Evolutionary conservation across 257 asterid genomes (phyloP), one percentile per base, ranked within the genome.

Genomic region (Jacaranda mimosifolia): DNA sequence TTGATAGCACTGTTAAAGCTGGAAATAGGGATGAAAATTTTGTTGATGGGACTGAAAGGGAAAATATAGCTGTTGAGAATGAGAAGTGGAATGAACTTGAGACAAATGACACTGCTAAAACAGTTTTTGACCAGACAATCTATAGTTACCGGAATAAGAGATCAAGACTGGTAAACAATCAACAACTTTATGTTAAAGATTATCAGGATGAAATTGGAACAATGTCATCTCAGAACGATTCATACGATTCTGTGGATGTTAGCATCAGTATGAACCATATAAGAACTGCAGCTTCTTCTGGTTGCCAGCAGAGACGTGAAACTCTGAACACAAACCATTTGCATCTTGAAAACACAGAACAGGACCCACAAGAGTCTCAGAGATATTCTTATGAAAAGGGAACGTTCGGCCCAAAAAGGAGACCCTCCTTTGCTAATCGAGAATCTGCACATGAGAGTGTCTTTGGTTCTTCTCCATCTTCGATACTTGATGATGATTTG

Each of bases 171-270:
- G 60, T 68, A 53, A 86, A 82, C 77, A 85, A 76, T 74, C 85
- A 84, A 81, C 85, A 69, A 70, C 69, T 58, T 66, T 80, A 88
- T 77, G 70, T 68, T 77, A 81, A 85, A 73, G 91, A 81, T 78
- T 79, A 78, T 64, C 76, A 82, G 14, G 86, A 85, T 83, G 89
- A 85, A 68, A 68, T 66, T 65, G 91, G 84, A 74, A 71, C 85
- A 62, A 75, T 81, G 85, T 84, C 80, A 38, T 89, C 87, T 55
- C 84, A 73, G 38, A 88, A 82, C 36, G 60, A 68, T 82, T 75
- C 79, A 18, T 78, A 72, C 18, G 83, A 86, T 66, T 87, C 97
- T 79, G 64, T 92, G 76, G 97, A 91, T 84, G 84, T 92, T 81
- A 85, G 79, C 39, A 63, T 86, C 60, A 78, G 87, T 59, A 83